phyloP scores from a whole-genome alignment of 495 filamentous ascomycete genomes.

The Xylaria acuta region DNA sequence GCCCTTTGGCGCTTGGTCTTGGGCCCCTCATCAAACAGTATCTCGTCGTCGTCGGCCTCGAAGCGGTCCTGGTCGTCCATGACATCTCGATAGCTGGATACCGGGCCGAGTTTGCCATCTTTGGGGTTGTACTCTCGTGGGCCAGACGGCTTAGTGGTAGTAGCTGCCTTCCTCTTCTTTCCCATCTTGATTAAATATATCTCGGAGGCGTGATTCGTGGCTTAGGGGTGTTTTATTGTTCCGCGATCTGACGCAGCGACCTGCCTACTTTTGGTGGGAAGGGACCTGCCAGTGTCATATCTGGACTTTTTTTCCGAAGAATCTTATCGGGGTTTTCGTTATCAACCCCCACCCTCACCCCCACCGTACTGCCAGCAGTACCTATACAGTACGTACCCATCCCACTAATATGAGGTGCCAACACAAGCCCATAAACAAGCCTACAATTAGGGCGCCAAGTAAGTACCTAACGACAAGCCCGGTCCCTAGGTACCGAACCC shows the following conservation, averaged over 20 bases:
- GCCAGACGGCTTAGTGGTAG: conserved; percentile 48
- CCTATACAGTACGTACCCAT: too few species aligned
- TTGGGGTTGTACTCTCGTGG: conserved; percentile 58
- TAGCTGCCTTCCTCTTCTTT: conserved; percentile 79
- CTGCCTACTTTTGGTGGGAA: not conserved
- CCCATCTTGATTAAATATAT: conserved; percentile 61
- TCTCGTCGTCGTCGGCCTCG: conserved; percentile 78
- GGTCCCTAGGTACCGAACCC: not conserved
- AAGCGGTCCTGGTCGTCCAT: conserved; percentile 95
- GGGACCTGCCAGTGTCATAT: not conserved
- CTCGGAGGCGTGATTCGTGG: not conserved
- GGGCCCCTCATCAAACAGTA: conserved; percentile 81
- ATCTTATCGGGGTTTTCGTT: conserved; percentile 20
- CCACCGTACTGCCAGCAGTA: too few species aligned
- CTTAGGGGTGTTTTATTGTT: not conserved
- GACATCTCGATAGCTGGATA: conserved; percentile 80
- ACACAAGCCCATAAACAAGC: too few species aligned
- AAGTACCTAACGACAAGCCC: not conserved
- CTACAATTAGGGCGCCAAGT: not conserved
- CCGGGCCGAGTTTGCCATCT: conserved; percentile 61
- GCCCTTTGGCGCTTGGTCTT: conserved; percentile 76
- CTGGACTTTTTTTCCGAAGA: conserved; percentile 32
- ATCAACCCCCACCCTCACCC: conserved; percentile 6
- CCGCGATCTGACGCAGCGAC: not conserved
- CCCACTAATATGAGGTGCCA: too few species aligned